Conservation (phyloP, 495 filamentous ascomycete genomes). For the Penicillium canescens region DNA sequence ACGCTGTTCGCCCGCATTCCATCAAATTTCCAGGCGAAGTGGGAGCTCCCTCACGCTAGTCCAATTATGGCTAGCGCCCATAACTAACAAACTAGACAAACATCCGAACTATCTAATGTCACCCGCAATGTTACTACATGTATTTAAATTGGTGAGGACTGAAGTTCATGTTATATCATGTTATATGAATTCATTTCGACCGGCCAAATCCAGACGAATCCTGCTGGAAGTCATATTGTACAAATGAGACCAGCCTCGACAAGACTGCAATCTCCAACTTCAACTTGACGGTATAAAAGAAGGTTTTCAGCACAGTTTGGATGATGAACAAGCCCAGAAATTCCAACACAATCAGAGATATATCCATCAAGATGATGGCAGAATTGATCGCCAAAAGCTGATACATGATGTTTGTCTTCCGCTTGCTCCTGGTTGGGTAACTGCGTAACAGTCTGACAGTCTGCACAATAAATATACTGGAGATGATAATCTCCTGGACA, state of each 20-base stretch:
- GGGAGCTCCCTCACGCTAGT: slow-evolving; percentile 35
- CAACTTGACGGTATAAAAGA: slow-evolving; percentile 51
- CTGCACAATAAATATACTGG: slow-evolving; percentile 42
- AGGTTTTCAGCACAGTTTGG: slow-evolving; percentile 40
- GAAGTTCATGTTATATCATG: neutral
- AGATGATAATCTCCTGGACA: slow-evolving; percentile 46
- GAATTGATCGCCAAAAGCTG: slow-evolving; percentile 44
- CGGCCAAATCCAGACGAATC: neutral
- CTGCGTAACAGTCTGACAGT: slow-evolving; percentile 29
- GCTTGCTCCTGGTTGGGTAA: slow-evolving; percentile 22
- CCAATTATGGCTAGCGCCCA: slow-evolving; percentile 10
- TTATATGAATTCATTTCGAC: neutral
- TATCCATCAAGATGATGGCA: slow-evolving; percentile 37
- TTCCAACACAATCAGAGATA: slow-evolving; percentile 34
- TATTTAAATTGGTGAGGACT: neutral
- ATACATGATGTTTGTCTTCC: slow-evolving; percentile 33
- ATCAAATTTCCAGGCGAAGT: slow-evolving; percentile 39
- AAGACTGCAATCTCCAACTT: slow-evolving; percentile 47
- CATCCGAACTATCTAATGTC: slow-evolving; percentile 8
- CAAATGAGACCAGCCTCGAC: neutral
- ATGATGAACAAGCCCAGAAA: slow-evolving; percentile 32
- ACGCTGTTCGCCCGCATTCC: slow-evolving; percentile 28
- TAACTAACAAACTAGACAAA: slow-evolving; percentile 26
- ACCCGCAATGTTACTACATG: neutral
- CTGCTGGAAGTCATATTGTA: neutral